Percentiles rank a stretch among this genome's conserved stretches.
Conservation (phyloP, 345 rosid genomes). For the Eucalyptus guilfoylei region DNA sequence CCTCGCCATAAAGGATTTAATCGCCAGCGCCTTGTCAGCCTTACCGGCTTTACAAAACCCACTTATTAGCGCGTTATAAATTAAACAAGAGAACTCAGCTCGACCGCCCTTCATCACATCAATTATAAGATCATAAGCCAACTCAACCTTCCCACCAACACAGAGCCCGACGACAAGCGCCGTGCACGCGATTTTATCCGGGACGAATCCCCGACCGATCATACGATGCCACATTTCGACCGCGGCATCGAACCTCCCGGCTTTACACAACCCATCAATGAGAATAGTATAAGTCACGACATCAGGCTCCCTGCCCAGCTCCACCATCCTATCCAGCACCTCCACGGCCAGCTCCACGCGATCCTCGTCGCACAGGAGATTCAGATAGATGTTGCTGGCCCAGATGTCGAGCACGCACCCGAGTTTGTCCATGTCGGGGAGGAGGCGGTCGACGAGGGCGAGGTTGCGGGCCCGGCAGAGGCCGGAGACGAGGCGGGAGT, state of each 20-base stretch:
- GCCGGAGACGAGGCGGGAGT: conserved; percentile 87
- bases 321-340: conserved; percentile 39
- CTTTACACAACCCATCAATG: conserved; percentile 56
- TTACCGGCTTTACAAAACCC: conserved; percentile 72
- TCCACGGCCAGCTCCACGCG: conserved; percentile 43
- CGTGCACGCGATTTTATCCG: conserved; percentile 50
- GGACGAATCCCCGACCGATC: conserved; percentile 44
- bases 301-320: conserved; percentile 71
- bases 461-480: conserved; percentile 54
- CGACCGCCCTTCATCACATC: conserved; percentile 48
- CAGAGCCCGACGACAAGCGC: conserved; percentile 67
- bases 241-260: conserved; percentile 35
- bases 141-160: conserved; percentile 60
- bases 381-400: conserved; percentile 71
- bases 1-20: conserved; percentile 61
- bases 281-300: conserved; percentile 78
- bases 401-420: conserved; percentile 64
- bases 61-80: conserved; percentile 67
- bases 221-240: conserved; percentile 57
- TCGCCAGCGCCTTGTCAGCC: conserved; percentile 66
- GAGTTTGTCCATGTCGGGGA: conserved; percentile 60
- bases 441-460: conserved; percentile 37
- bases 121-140: conserved; percentile 76
- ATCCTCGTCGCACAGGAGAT: conserved; percentile 53
- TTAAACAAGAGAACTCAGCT: conserved; percentile 40